Base-by-base conservation (phyloP, 441 rosid genomes). In the Corymbia citriodora region DNA sequence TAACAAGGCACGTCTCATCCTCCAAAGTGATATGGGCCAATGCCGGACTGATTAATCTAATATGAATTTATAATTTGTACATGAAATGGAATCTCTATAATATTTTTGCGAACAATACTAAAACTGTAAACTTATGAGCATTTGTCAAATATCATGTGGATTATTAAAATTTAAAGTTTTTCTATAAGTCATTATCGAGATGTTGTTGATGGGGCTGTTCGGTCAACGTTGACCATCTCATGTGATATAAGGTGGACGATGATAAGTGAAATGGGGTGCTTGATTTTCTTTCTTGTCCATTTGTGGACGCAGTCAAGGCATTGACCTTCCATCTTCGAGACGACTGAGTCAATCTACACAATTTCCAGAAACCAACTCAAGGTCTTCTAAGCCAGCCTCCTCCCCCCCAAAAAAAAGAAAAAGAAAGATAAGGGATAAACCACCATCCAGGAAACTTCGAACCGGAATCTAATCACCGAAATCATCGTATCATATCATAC, bases 201-300 rank as follows among this genome's bases (percentile, higher is more conserved):
- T 59, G 25, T 59, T 0, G 5, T 59, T 59, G 14, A 1, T 59
- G 1, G 10, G 65, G 25, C 11, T 7, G 1, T 59, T 14, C 10
- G 25, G 0, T 59, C 0, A 59, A 7, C 65, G 0, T 59, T 59
- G 25, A 2, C n/a, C 14, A 11, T 59, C 1, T 7, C 10, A 23
- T 59, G 23, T 59, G 6, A 23, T 57, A 23, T 23, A 0, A 59
- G 10, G 7, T 25, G n/a, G 25, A 59, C 10, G 3, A 59, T 59
- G 5, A 59, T 25, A 59, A 59, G 25, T 2, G 3, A 59, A 59
- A 25, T 40, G 45, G 45, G 45, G 1, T 40, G 5, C 45, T 4
- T 40, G 45, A 40, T 40, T 59, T 59, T 59, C 65, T 59, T 59
- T 59, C 7, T 59, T 59, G 25, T 59, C 65, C 14, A 59, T 59